Evolutionary conservation across 306 rosid genomes (phyloP).

Genomic region (Vigna mungo): DNA sequence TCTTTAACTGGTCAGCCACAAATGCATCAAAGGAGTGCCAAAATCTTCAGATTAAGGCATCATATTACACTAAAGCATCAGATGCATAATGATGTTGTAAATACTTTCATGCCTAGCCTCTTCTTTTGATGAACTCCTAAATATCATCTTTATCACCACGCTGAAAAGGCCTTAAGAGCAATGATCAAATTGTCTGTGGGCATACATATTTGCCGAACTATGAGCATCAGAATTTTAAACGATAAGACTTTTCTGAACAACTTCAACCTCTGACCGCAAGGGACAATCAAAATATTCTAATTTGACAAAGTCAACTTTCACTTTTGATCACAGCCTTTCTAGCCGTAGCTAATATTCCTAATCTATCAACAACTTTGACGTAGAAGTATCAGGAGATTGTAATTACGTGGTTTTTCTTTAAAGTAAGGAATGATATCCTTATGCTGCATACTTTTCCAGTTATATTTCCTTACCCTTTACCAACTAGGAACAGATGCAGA

Average conservation of each 20-base stretch:
- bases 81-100: not conserved
- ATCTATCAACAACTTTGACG: not conserved
- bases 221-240: constrained; percentile 5
- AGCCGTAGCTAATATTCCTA: not conserved
- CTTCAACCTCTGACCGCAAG: constrained; percentile 1
- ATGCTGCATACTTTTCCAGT: not conserved
- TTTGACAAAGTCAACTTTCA: not conserved
- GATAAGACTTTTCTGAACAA: constrained; percentile 24
- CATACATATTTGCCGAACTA: not conserved
- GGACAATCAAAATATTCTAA: constrained; percentile 23
- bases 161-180: not conserved
- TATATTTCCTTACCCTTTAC: constrained; percentile 2
- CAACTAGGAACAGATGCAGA: constrained; percentile 26
- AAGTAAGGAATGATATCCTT: constrained; percentile 25
- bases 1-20: constrained; percentile 2
- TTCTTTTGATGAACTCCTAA: not conserved
- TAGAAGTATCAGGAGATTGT: constrained; percentile 3
- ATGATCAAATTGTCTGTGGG: not conserved
- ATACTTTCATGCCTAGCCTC: not conserved
- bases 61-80: not conserved
- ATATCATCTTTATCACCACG: not conserved
- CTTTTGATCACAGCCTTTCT: constrained; percentile 14
- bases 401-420: constrained; percentile 15
- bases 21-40: constrained; percentile 3
- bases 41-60: not conserved